Conservation (phyloP, 2,329 filamentous ascomycete genomes). For the Dothiorella sarmentorum region DNA sequence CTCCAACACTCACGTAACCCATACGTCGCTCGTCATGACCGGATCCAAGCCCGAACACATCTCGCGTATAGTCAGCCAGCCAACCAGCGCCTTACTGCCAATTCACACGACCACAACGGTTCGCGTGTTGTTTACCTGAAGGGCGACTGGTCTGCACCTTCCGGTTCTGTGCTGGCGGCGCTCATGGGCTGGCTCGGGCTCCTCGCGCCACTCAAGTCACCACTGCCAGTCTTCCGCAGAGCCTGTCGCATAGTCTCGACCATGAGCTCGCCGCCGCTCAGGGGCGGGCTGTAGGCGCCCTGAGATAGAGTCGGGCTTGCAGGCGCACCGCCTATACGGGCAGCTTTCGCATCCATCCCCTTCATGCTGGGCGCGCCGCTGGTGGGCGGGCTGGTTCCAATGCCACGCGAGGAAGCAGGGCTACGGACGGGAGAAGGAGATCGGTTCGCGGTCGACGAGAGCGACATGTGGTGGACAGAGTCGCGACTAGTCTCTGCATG, state of each 20-base stretch:
- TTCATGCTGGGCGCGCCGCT: slow-evolving; percentile 74
- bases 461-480: slow-evolving; percentile 64
- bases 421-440: slow-evolving; percentile 80
- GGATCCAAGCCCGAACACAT: slow-evolving; percentile 3
- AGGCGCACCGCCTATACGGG: slow-evolving; percentile 39
- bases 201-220: slow-evolving; percentile 59
- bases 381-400: slow-evolving; percentile 68
- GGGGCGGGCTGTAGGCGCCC: slow-evolving; percentile 52
- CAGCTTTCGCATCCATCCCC: slow-evolving; percentile 61
- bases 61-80: slow-evolving; percentile 1
- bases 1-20: background rate
- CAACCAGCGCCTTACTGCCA: background rate
- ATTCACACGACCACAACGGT: background rate
- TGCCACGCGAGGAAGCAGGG: slow-evolving; percentile 68
- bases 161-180: slow-evolving; percentile 38
- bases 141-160: slow-evolving; percentile 29
- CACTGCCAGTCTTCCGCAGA: slow-evolving; percentile 77
- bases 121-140: slow-evolving; percentile 23
- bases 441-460: slow-evolving; percentile 61
- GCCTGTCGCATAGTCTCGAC: slow-evolving; percentile 95
- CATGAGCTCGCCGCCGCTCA: slow-evolving; percentile 66
- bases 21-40: background rate
- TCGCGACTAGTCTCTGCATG: slow-evolving; percentile 68
- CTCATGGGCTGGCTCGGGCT: slow-evolving; percentile 40
- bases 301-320: slow-evolving; percentile 55